phyloP scores from a whole-genome alignment of 768 basidiomycete genomes.

The Suillus variegatus region DNA sequence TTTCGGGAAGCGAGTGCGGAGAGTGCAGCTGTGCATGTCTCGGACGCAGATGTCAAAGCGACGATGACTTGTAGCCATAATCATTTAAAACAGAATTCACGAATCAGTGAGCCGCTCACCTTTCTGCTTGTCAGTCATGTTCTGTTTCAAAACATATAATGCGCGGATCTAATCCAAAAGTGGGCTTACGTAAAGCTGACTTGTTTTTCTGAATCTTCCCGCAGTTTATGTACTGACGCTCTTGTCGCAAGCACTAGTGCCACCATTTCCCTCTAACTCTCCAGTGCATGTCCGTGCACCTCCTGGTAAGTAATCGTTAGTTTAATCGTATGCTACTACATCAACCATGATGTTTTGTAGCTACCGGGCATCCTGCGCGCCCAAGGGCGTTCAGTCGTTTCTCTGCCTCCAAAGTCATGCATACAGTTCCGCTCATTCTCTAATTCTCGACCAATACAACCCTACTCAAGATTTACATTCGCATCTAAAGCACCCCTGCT shows the following conservation, averaged over 20 bases:
- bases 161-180: not conserved
- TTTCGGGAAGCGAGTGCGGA: slow-evolving; percentile 2
- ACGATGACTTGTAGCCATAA: slow-evolving; percentile 12
- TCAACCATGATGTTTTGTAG: slow-evolving; percentile 17
- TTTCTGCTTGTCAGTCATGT: slow-evolving; percentile 44
- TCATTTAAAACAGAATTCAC: slow-evolving; percentile 4
- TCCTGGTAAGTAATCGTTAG: slow-evolving; percentile 14
- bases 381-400: slow-evolving; percentile 17
- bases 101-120: slow-evolving; percentile 21
- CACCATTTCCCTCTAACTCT: not conserved
- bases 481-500: slow-evolving; percentile 8
- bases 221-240: not conserved
- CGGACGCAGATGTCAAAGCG: slow-evolving; percentile 15
- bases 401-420: slow-evolving; percentile 11
- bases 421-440: slow-evolving; percentile 19
- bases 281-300: slow-evolving; percentile 14
- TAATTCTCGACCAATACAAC: slow-evolving; percentile 16
- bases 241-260: not conserved
- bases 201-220: slow-evolving; percentile 7
- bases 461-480: slow-evolving; percentile 15
- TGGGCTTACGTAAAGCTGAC: slow-evolving; percentile 19
- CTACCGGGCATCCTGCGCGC: slow-evolving; percentile 39
- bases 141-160: not conserved
- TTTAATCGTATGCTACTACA: not conserved
- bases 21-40: slow-evolving; percentile 25